Percentiles rank a stretch among this genome's conserved stretches.
Conservation (phyloP, 1,284 basidiomycete genomes). For the Naganishia albida region DNA sequence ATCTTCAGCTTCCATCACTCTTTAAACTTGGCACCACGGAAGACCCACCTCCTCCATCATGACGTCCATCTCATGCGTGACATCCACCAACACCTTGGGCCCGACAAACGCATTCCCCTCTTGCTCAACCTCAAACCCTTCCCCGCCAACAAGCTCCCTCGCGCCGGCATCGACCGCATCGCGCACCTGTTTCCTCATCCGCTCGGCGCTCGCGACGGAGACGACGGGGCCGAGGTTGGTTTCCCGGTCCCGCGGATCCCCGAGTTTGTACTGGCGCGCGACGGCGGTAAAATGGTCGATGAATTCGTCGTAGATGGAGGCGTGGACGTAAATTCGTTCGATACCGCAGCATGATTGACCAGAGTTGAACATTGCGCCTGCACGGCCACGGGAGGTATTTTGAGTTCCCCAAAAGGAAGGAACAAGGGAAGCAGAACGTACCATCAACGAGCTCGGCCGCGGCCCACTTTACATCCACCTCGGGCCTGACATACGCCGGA, state of each 20-base stretch:
- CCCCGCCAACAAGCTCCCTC: slow-evolving; percentile 69
- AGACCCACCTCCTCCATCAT: slow-evolving; percentile 67
- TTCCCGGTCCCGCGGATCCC: slow-evolving; percentile 72
- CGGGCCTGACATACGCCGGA: slow-evolving; percentile 85
- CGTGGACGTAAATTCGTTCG: slow-evolving; percentile 91
- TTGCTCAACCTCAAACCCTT: slow-evolving; percentile 68
- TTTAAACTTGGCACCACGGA: background rate
- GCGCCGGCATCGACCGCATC: slow-evolving; percentile 83
- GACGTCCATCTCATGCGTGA: slow-evolving; percentile 85
- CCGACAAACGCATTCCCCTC: slow-evolving; percentile 78
- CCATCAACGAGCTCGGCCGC: slow-evolving; percentile 87
- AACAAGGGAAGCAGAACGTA: slow-evolving; percentile 39
- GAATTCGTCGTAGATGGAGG: slow-evolving; percentile 76
- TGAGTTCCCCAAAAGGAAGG: slow-evolving; percentile 3
- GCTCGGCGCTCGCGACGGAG: slow-evolving; percentile 75
- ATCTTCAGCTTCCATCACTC: background rate
- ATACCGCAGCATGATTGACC: slow-evolving; percentile 44
- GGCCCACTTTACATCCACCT: slow-evolving; percentile 81
- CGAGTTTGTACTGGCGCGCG: slow-evolving; percentile 79
- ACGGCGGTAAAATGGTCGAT: slow-evolving; percentile 72
- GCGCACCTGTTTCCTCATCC: slow-evolving; percentile 79
- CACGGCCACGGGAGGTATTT: background rate
- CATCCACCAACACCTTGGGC: slow-evolving; percentile 83
- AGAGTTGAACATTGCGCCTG: slow-evolving; percentile 74
- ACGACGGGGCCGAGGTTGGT: slow-evolving; percentile 89